Evolutionary conservation across 208 protist genomes (phyloP), one percentile per base, ranked within the genome.

Genomic region (Leishmania arabica): DNA sequence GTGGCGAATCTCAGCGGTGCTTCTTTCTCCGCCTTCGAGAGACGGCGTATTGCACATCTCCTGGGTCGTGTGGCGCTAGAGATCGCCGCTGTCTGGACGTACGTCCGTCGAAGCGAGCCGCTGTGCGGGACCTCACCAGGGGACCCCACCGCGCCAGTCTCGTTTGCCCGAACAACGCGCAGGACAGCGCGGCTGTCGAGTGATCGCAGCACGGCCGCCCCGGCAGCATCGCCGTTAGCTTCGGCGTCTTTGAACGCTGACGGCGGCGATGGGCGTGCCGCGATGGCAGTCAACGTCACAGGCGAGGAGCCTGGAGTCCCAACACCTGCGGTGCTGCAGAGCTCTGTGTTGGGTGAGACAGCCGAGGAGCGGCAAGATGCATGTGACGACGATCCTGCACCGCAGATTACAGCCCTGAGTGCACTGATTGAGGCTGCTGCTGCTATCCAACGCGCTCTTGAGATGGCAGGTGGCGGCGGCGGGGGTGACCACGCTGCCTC

Each of bases 61-160:
- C 81, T 95, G 51, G 91, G 88, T n/a, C 88, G 89, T 53, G 74
- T 90, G 13, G 89, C 89, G 42, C 84, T 90, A 45, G 91, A 93
- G 71, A 85, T 92, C 51, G 84, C 79, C 4, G 83, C 82, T 11
- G 62, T 90, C 34, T 82, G 81, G 69, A 49, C 77, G 69, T 78
- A 82, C 72, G 79, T 87, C 17, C 80, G 83, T 15, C 68, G 82
- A n/a, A 65, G 68, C 56, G 74, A 64, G 13, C 74, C 53, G 56
- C 27, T 42, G 45, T 0, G 56, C 37, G 47, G 51, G 4, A 21
- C 34, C 34, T 51, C 56, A 53, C 72, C 71, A 45, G 34, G 34
- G 31, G 71, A 58, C 49, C 4, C 21, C 77, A 71, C 72, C 27
- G 51, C 68, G n/a, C 68, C 68, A 9, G 60, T 34, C 2, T 76